Evolutionary conservation across 2,329 filamentous ascomycete species (phyloP).

Genomic region (Daldinia sp.): DNA sequence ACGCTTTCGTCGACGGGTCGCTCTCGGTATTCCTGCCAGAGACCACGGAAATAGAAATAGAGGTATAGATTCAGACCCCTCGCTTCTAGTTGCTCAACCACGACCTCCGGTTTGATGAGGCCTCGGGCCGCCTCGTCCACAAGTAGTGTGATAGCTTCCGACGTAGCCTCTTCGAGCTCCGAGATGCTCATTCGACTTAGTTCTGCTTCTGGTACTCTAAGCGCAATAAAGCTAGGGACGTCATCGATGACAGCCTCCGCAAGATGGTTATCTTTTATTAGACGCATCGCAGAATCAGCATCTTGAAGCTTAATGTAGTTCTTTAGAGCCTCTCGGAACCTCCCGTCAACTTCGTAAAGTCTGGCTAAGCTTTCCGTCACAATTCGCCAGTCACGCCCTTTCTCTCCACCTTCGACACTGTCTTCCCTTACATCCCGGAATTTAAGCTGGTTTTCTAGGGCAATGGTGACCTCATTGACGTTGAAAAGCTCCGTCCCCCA

Average conservation of each 20-base stretch:
- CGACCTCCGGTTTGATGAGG: slow-evolving; percentile 80
- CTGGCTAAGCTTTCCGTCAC: slow-evolving; percentile 89
- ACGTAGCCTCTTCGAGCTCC: slow-evolving; percentile 83
- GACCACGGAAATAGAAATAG: slow-evolving; percentile 88
- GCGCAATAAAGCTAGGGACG: slow-evolving; percentile 86
- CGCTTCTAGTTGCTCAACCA: slow-evolving; percentile 80
- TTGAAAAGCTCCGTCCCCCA: slow-evolving; percentile 92
- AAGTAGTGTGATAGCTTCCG: slow-evolving; percentile 86
- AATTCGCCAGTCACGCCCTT: slow-evolving; percentile 86
- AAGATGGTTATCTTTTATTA: slow-evolving; percentile 91
- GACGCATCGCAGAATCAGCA: slow-evolving; percentile 85
- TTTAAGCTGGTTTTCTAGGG: slow-evolving; percentile 84
- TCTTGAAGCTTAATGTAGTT: slow-evolving; percentile 94
- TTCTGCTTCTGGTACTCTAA: slow-evolving; percentile 82
- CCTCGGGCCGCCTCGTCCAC: slow-evolving; percentile 93
- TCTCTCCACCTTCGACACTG: slow-evolving; percentile 78
- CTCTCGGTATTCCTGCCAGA: slow-evolving; percentile 80
- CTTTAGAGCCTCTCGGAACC: slow-evolving; percentile 84
- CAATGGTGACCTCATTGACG: slow-evolving; percentile 78
- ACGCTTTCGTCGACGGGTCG: slow-evolving; percentile 69
- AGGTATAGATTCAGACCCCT: slow-evolving; percentile 79
- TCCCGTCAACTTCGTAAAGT: slow-evolving; percentile 83
- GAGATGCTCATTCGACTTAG: slow-evolving; percentile 72
- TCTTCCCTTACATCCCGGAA: slow-evolving; percentile 81
- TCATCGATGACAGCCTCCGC: slow-evolving; percentile 90